Percentiles rank a stretch among this genome's conserved stretches.
phyloP scores from a whole-genome alignment of 1,139 yeast genomes.

The Debaryomyces sp. region DNA sequence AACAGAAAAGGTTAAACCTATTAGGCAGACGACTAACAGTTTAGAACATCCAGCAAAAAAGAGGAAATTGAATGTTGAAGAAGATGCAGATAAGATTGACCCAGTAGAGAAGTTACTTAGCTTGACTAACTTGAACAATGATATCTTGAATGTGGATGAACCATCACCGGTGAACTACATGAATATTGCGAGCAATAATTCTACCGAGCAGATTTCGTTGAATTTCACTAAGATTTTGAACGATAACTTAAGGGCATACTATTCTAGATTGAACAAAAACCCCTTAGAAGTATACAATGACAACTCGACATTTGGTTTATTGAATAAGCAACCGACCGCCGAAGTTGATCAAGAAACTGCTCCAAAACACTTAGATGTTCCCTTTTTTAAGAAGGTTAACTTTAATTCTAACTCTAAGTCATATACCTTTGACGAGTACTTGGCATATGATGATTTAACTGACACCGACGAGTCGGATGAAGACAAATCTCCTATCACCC shows the following conservation, averaged over 20 bases:
- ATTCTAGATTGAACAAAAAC: slow-evolving; percentile 26
- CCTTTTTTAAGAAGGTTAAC: slow-evolving; percentile 33
- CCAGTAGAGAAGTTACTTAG: slow-evolving; percentile 49
- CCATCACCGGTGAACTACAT: slow-evolving; percentile 10
- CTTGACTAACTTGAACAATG: slow-evolving; percentile 36
- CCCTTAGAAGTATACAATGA: slow-evolving; percentile 34
- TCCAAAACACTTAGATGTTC: slow-evolving; percentile 22
- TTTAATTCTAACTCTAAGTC: slow-evolving; percentile 32
- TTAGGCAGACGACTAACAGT: slow-evolving; percentile 15
- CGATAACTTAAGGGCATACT: slow-evolving; percentile 42
- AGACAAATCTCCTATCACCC: slow-evolving; percentile 16
- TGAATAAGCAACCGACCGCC: slow-evolving; percentile 23
- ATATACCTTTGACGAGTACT: slow-evolving; percentile 43
- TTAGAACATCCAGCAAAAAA: slow-evolving; percentile 16
- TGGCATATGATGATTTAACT: slow-evolving; percentile 33
- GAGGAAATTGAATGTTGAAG: slow-evolving; percentile 16
- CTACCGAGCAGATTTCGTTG: slow-evolving; percentile 21
- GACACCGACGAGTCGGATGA: slow-evolving; percentile 12
- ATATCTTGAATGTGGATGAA: slow-evolving; percentile 29
- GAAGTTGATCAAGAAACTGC: slow-evolving; percentile 1
- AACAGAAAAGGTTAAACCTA: slow-evolving; percentile 22
- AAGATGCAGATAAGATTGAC: slow-evolving; percentile 38
- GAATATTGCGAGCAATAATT: slow-evolving; percentile 7
- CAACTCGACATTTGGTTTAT: slow-evolving; percentile 38
- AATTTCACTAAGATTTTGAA: slow-evolving; percentile 44